Evolutionary conservation across 306 rosid species (phyloP).

Genomic region (Medicago lupulina): DNA sequence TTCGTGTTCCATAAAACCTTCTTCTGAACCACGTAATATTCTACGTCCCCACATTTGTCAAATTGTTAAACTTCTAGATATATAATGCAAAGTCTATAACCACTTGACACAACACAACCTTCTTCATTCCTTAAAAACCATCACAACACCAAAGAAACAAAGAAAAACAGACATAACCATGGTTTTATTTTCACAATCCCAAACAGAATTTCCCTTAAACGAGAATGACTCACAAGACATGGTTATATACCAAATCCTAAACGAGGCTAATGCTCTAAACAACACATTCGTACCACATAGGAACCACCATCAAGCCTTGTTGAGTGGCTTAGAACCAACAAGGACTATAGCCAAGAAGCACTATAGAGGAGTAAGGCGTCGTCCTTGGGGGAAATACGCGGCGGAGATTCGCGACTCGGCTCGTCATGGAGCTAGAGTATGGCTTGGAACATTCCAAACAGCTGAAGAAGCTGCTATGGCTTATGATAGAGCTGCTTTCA

Average conservation of each 20-base stretch:
- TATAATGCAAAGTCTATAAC: slow-evolving; percentile 16
- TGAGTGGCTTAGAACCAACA: slow-evolving; percentile 44
- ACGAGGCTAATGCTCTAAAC: slow-evolving; percentile 55
- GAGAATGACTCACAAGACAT: slow-evolving; percentile 94
- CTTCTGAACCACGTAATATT: slow-evolving; percentile 28
- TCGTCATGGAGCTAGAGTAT: slow-evolving; percentile 68
- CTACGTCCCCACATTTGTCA: slow-evolving; percentile 40
- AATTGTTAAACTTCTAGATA: slow-evolving; percentile 29
- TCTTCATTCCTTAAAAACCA: slow-evolving; percentile 23
- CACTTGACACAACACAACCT: slow-evolving; percentile 26
- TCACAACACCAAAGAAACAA: neutral
- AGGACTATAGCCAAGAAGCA: slow-evolving; percentile 66
- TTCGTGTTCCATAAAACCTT: slow-evolving; percentile 32
- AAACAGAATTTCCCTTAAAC: slow-evolving; percentile 73
- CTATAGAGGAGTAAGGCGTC: slow-evolving; percentile 82
- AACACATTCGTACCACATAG: slow-evolving; percentile 39
- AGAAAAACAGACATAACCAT: slow-evolving; percentile 19
- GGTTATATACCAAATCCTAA: slow-evolving; percentile 82
- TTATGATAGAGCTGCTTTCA: slow-evolving; percentile 83
- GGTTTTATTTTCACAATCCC: slow-evolving; percentile 64
- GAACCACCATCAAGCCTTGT: slow-evolving; percentile 26
- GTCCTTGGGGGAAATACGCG: slow-evolving; percentile 94
- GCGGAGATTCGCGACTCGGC: slow-evolving; percentile 92
- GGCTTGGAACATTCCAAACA: slow-evolving; percentile 88
- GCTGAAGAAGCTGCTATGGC: slow-evolving; percentile 96